phyloP scores from a whole-genome alignment of 176 grass and related monocot species.

The Eleusine indica region DNA sequence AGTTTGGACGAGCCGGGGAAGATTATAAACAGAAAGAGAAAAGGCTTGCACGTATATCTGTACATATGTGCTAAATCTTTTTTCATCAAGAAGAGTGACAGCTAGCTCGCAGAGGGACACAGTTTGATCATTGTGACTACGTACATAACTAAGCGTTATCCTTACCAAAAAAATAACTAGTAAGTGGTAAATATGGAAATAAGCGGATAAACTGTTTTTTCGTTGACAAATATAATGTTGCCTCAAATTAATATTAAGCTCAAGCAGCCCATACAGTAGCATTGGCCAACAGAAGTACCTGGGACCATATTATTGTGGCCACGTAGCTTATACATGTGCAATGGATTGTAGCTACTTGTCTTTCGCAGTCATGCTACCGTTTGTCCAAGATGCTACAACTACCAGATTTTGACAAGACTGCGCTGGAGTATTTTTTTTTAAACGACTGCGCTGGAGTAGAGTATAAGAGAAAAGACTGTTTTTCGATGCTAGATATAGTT shows the following conservation, averaged over 20 bases:
- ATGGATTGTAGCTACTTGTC: not conserved
- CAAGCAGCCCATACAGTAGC: not conserved
- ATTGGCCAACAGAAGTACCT: not conserved
- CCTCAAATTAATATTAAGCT: not conserved
- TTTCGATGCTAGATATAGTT: not conserved
- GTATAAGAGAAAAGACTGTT: not conserved
- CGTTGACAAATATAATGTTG: not conserved
- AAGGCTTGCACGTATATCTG: not conserved
- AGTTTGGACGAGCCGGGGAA: no score
- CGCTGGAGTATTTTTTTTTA: not conserved
- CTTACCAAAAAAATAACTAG: not conserved
- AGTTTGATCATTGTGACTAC: no score
- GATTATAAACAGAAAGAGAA: no score
- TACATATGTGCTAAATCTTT: no score
- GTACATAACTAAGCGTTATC: no score
- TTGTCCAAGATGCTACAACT: not conserved
- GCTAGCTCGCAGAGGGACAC: no score
- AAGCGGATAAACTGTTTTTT: not conserved
- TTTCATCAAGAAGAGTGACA: no score
- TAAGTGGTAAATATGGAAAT: not conserved
- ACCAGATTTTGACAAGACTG: not conserved
- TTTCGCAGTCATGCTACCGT: not conserved
- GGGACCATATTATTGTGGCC: not conserved
- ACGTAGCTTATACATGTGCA: not conserved
- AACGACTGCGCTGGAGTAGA: not conserved